Conservation (phyloP, 257 asterid species). For the Jacaranda copaia region DNA sequence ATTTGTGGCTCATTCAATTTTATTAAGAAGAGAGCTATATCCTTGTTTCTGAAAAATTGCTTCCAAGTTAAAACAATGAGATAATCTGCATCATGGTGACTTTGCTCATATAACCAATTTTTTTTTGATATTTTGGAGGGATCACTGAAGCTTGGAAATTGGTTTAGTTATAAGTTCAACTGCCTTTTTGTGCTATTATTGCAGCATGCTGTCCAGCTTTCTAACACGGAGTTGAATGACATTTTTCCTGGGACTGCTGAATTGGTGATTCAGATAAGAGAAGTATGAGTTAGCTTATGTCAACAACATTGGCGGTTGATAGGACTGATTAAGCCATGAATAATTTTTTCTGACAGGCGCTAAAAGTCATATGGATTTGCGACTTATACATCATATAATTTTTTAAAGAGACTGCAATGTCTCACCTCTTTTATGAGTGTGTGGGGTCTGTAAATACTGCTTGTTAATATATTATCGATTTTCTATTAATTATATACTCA, state of each 20-base stretch:
- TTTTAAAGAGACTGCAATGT: conserved; percentile 48
- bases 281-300: conserved; percentile 83
- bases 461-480: conserved; percentile 47
- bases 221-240: conserved; percentile 75
- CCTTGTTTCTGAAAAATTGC: conserved; percentile 31
- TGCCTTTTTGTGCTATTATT: conserved; percentile 70
- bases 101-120: conserved; percentile 50
- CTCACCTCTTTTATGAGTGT: conserved; percentile 53
- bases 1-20: conserved; percentile 29
- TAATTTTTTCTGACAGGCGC: conserved; percentile 54
- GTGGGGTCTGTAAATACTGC: conserved; percentile 51
- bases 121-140: conserved; percentile 46
- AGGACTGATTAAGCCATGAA: conserved; percentile 67
- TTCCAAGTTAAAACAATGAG: conserved; percentile 28
- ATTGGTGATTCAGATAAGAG: conserved; percentile 82
- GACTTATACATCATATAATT: conserved; percentile 60
- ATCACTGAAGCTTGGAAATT: conserved; percentile 64
- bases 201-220: conserved; percentile 84
- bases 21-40: conserved; percentile 26
- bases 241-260: conserved; percentile 81
- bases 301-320: conserved; percentile 74
- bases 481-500: conserved; percentile 35
- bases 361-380: conserved; percentile 50
- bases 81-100: conserved; percentile 40
- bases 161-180: conserved; percentile 70